A percentile compares a stretch with the other conserved stretches of the same genome.
phyloP scores from a whole-genome alignment of 345 rosid genomes.

The Cochlearia excelsa region DNA sequence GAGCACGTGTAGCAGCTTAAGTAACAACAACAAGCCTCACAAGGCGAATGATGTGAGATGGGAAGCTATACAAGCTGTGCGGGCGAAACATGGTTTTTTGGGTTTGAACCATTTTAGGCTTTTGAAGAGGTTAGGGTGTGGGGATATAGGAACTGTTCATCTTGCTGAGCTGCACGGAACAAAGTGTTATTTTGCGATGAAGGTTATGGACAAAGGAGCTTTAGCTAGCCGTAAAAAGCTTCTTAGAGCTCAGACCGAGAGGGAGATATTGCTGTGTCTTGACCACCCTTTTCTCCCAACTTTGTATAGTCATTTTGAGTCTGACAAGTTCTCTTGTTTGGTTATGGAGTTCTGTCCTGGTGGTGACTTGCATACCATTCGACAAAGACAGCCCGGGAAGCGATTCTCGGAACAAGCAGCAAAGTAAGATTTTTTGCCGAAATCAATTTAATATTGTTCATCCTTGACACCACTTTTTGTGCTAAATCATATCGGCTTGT shows the following conservation, averaged over 20 bases:
- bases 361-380: constrained; percentile 60
- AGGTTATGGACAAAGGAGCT: constrained; percentile 69
- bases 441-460: background rate
- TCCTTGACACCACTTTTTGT: background rate
- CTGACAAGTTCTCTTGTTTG: constrained; percentile 77
- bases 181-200: constrained; percentile 68
- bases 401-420: constrained; percentile 75
- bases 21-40: constrained; percentile 60
- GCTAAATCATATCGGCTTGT: constrained; percentile 12
- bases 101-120: constrained; percentile 74
- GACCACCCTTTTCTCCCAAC: constrained; percentile 86
- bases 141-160: constrained; percentile 76
- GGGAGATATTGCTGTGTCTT: constrained; percentile 65
- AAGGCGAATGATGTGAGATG: constrained; percentile 66
- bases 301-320: constrained; percentile 70
- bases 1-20: constrained; percentile 67
- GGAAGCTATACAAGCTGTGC: constrained; percentile 78
- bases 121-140: constrained; percentile 68
- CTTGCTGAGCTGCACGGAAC: constrained; percentile 66
- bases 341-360: constrained; percentile 90
- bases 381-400: constrained; percentile 80
- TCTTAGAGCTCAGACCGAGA: constrained; percentile 74
- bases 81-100: constrained; percentile 54
- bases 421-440: constrained; percentile 39
- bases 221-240: constrained; percentile 75